Evolutionary conservation across 2,329 filamentous ascomycete species (phyloP).

Genomic region (Gnomoniopsis smithogilvyi): DNA sequence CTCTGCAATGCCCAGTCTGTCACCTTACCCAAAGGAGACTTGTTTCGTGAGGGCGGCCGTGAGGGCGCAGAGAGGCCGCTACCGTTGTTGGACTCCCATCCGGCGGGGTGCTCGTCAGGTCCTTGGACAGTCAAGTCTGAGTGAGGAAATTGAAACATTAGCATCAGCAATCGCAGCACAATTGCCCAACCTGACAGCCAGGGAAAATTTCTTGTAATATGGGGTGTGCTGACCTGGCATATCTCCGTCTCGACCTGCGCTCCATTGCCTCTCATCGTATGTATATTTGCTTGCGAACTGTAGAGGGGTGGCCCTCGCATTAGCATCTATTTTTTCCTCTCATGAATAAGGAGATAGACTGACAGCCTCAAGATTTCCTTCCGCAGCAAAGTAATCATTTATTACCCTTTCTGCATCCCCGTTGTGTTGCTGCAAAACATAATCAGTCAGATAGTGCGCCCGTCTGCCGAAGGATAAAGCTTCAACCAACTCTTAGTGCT

Average conservation of each 20-base stretch:
- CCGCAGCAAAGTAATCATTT: not conserved
- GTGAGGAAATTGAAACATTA: not conserved
- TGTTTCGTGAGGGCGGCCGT: conserved; percentile 59
- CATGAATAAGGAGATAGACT: not conserved
- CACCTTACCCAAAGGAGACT: conserved; percentile 53
- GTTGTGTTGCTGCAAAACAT: not conserved
- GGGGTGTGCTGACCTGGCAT: not conserved
- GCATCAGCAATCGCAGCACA: not conserved
- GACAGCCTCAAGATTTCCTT: not conserved
- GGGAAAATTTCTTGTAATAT: not conserved
- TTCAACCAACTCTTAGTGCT: not conserved
- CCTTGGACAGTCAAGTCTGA: conserved; percentile 15
- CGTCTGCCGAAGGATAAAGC: not conserved
- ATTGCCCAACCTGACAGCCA: not conserved
- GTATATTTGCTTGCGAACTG: conserved; percentile 47
- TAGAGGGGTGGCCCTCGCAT: conserved; percentile 16
- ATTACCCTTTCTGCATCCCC: not conserved
- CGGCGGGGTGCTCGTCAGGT: conserved; percentile 8
- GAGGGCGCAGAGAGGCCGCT: conserved; percentile 47
- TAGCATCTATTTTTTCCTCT: not conserved
- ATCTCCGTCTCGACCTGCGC: conserved; percentile 49
- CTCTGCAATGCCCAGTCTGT: conserved; percentile 44
- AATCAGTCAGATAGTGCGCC: not conserved
- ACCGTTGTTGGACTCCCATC: not conserved
- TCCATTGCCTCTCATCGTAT: conserved; percentile 56